Evolutionary conservation across 2,329 filamentous ascomycete genomes (phyloP), one percentile per base, ranked within the genome.

Genomic region (Colletotrichum sp.): DNA sequence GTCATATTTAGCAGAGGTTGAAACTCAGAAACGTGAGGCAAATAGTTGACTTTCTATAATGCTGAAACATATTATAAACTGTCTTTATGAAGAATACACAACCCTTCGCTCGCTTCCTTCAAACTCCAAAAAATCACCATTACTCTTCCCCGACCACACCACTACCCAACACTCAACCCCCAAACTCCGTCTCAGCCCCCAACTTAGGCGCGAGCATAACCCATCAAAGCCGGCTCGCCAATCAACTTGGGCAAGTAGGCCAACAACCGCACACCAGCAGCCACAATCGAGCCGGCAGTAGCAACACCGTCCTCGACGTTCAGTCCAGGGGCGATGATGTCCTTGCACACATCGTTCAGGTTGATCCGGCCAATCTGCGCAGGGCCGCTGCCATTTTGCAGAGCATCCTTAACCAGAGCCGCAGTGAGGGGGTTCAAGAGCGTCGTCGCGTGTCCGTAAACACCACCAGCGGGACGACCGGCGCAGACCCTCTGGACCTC

Each of bases 381-480:
- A 0, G 69, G 69, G 16, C 73, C 70, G n/a, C 39, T 28, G 15
- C 43, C 43, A 8, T 71, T 72, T 13, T 9, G 3, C 3, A 78
- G 70, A 3, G 59, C 78, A 8, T 83, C 83, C 77, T 90, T 82
- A 12, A 79, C 83, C 73, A 92, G 82, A 18, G 88, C 89, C 0
- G 69, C 64, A 3, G 73, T 64, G 32, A 75, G 24, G 16, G 73
- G 73, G 26, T 75, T 73, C n/a, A 80, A 89, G 57, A 91, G 82
- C 39, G 88, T 82, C 5, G 86, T 86, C 74, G 90, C 88, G 76
- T 91, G 89, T 0, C 85, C 86, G 79, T 89, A 90, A 63, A 90
- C 81, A 0, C 81, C 79, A 4, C 87, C 88, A 1, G 86, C 88
- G 0, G 83, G 82, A 28, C 82, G 81, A 0, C 80, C 82, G 0